These are phyloP conservation scores for Cladophialophora bantiana DNA, from an alignment of 2,329 filamentous ascomycete species.

Conservation along the genomic window DNA sequence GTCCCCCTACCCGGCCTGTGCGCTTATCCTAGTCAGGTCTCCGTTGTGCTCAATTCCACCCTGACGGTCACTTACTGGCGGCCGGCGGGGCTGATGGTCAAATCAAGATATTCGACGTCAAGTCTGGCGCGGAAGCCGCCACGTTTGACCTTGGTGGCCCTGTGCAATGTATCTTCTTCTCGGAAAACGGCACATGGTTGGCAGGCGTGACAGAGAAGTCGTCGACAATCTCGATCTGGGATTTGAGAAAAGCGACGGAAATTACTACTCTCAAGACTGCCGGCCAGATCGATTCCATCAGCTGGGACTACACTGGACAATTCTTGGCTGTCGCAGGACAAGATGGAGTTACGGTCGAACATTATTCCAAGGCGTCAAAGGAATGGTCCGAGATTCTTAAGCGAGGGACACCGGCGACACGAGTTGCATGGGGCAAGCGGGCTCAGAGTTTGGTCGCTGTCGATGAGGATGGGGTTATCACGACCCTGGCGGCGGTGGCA, in stretches of 20 bases:
- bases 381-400: slow-evolving; percentile 86
- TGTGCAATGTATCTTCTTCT: slow-evolving; percentile 80
- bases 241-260: slow-evolving; percentile 82
- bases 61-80: slow-evolving; percentile 92
- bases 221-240: slow-evolving; percentile 83
- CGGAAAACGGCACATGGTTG: slow-evolving; percentile 96
- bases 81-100: slow-evolving; percentile 80
- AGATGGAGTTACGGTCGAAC: slow-evolving; percentile 82
- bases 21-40: slow-evolving; percentile 61
- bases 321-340: slow-evolving; percentile 84
- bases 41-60: slow-evolving; percentile 84
- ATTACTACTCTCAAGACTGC: slow-evolving; percentile 88
- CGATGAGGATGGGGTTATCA: slow-evolving; percentile 76
- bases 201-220: slow-evolving; percentile 81
- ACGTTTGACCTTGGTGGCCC: slow-evolving; percentile 71
- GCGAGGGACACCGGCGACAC: slow-evolving; percentile 74
- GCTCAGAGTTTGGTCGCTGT: slow-evolving; percentile 78
- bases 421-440: slow-evolving; percentile 77
- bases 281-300: slow-evolving; percentile 71
- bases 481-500: slow-evolving; percentile 40
- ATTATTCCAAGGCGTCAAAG: slow-evolving; percentile 87
- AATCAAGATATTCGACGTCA: slow-evolving; percentile 89
- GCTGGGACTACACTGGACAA: slow-evolving; percentile 95
- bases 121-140: slow-evolving; percentile 76
- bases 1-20: background rate